Base-by-base conservation (phyloP, 345 rosid genomes). In the Murraya koenigii region DNA sequence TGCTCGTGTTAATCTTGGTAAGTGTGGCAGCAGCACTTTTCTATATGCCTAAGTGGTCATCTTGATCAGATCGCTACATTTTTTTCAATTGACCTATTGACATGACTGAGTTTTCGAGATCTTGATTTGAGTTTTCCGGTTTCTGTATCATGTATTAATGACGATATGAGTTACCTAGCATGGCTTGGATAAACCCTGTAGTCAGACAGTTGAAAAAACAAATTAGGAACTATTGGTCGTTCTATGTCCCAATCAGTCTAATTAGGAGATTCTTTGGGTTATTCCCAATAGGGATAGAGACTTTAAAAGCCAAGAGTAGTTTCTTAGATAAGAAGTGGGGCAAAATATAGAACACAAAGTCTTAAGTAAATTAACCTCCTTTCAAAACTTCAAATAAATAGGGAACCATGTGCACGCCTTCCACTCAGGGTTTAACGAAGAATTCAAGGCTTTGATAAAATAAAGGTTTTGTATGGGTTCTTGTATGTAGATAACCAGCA, bases 1-100 rank as follows among this genome's bases (percentile, higher is more conserved):
- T 88, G 99, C 99, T 76, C 97, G 99, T 28, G 77, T 91, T 74
- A 92, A 88, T 85, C 86, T 96, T 65, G 90, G 98, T 95, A 86
- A 90, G 91, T 81, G 38, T 71, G 60, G 64, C 79, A 66, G 64
- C 79, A 66, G 52, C 75, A 59, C 61, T 35, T 69, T 23, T 59
- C 19, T 55, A 23, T 15, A 35, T 64, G 39, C 69, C n/a, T 68
- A 59, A 32, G 69, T 72, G 44, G 35, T 72, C 76, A 49, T 69
- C 47, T 61, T 54, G 69, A 14, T 52, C 6, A 33, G 38, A 71
- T 61, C 38, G 62, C 33, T 28, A 14, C 47, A 14, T 32, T 26
- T 60, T 59, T 60, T 60, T 25, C 17, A 38, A 10, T 39, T 28
- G 41, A 44, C 33, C 11, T 30, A 75, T 20, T 52, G 6, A 33